Evolutionary conservation across 106 monocot species (phyloP).

Genomic region (Allium fistulosum): DNA sequence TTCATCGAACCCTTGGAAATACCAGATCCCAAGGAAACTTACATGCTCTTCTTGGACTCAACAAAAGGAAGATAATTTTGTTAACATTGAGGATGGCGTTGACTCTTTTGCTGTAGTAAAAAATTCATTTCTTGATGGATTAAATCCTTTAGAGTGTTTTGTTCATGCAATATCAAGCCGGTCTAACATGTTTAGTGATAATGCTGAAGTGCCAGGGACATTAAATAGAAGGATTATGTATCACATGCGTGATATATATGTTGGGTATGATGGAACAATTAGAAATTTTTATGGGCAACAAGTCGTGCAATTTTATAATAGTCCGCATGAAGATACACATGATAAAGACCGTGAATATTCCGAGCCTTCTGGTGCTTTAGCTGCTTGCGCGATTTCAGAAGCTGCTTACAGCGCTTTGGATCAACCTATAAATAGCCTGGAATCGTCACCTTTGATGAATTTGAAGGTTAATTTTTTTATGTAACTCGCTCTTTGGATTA

Average conservation of each 20-base stretch:
- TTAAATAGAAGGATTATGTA: slow-evolving; percentile 77
- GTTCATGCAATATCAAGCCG: slow-evolving; percentile 61
- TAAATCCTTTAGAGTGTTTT: slow-evolving; percentile 80
- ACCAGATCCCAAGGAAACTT: slow-evolving; percentile 25
- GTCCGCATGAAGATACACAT: slow-evolving; percentile 10
- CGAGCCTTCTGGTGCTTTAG: slow-evolving; percentile 63
- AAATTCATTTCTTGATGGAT: slow-evolving; percentile 75
- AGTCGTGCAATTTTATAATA: slow-evolving; percentile 63
- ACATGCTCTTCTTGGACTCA: slow-evolving; percentile 32
- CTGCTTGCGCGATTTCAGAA: slow-evolving; percentile 83
- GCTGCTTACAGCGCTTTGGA: slow-evolving; percentile 91
- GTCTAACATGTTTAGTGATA: slow-evolving; percentile 58
- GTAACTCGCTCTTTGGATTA: background rate
- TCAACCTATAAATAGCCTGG: slow-evolving; percentile 39
- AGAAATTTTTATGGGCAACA: slow-evolving; percentile 72
- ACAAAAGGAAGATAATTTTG: slow-evolving; percentile 12
- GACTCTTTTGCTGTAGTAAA: slow-evolving; percentile 39
- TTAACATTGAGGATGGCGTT: background rate
- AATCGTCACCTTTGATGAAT: slow-evolving; percentile 66
- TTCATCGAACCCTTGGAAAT: slow-evolving; percentile 29
- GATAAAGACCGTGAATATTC: background rate
- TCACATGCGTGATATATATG: slow-evolving; percentile 65
- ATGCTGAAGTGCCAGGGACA: slow-evolving; percentile 83
- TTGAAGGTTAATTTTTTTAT: slow-evolving; percentile 58
- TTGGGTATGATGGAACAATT: slow-evolving; percentile 85